Evolutionary conservation across 208 protist species (phyloP), one percentile per base, ranked within the genome.

Genomic region (Acanthamoeba rhysodes): DNA sequence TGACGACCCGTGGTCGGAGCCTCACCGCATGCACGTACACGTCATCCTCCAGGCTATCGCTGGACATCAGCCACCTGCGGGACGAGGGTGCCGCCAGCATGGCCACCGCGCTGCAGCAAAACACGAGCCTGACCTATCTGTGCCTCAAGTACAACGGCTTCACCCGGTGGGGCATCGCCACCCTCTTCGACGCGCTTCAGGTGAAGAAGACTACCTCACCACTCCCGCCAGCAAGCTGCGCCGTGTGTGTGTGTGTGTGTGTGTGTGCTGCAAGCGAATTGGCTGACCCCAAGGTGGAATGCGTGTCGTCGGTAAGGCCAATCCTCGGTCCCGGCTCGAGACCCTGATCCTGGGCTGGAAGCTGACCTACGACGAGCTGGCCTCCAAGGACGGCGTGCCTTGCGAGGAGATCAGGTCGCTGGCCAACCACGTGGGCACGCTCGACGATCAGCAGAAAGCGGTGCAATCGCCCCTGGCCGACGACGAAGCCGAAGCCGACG

Each of bases 61-160:
- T 88, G 8, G 80, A 88, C 53, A 88, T 88, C 9, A 88, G 80
- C 80, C 80, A 88, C 34, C 80, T 88, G 8, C 29, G 50, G 10
- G 80, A 88, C 64, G 80, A 88, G n/a, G 80, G 80, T 10, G 80
- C 80, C 16, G 14, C 4, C 4, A 66, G 80, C 80, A 88, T 88
- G 48, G 80, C 50, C 53, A 24, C 27, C 18, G 80, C 80, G 2
- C 50, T 88, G 29, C 24, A 27, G 27, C 24, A 88, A 50, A 88
- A 88, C 80, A 66, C 80, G n/a, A 48, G 80, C 80, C 80, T 88
- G 48, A 10, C 50, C 20, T 88, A 88, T 16, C 32, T 59, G n/a
- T 88, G 80, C 53, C 80, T 88, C 29, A 88, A 88, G 53, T 88
- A 88, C 80, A 88, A 88, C 50, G 80, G 80, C 9, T 37, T 88